A percentile compares a stretch with the other conserved stretches of the same genome.
Conservation (phyloP, 441 rosid genomes). For the Iberis amara region DNA sequence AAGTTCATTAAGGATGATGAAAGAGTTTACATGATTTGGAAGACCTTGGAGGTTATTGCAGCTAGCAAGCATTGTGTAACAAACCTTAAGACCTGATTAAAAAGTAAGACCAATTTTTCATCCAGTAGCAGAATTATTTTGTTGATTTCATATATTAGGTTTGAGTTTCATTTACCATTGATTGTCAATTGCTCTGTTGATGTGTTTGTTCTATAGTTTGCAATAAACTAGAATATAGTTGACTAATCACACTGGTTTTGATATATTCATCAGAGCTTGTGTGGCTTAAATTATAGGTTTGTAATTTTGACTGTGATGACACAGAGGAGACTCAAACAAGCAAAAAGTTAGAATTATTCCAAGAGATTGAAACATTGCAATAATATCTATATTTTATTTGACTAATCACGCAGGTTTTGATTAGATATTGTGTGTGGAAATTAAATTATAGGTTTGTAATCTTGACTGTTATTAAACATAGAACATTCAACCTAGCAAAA, state of each 20-base stretch:
- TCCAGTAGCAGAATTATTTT: no score
- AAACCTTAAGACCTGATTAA: no score
- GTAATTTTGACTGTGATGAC: slow-evolving; percentile 7
- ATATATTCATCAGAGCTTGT: slow-evolving; percentile 5
- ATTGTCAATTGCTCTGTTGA: neutral
- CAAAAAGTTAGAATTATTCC: neutral
- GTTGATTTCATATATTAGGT: no score
- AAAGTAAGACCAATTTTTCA: no score
- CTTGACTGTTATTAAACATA: neutral
- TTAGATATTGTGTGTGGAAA: slow-evolving; percentile 1
- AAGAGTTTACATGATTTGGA: no score
- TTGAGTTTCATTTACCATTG: no score
- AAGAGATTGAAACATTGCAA: neutral
- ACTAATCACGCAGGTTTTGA: slow-evolving; percentile 10
- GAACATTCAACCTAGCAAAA: slow-evolving; percentile 11
- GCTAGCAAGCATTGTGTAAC: no score
- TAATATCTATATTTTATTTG: slow-evolving; percentile 6
- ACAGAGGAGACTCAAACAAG: slow-evolving; percentile 3
- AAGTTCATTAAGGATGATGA: no score
- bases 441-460: neutral
- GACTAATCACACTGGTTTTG: slow-evolving; percentile 9
- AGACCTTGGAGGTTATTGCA: no score
- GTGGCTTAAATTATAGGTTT: neutral
- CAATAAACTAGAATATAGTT: slow-evolving; percentile 15
- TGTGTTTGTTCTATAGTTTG: slow-evolving; percentile 4